These are phyloP conservation scores for Chrysanthemum seticuspe DNA, from an alignment of 129 eudicot genomes.

Conservation along the genomic window DNA sequence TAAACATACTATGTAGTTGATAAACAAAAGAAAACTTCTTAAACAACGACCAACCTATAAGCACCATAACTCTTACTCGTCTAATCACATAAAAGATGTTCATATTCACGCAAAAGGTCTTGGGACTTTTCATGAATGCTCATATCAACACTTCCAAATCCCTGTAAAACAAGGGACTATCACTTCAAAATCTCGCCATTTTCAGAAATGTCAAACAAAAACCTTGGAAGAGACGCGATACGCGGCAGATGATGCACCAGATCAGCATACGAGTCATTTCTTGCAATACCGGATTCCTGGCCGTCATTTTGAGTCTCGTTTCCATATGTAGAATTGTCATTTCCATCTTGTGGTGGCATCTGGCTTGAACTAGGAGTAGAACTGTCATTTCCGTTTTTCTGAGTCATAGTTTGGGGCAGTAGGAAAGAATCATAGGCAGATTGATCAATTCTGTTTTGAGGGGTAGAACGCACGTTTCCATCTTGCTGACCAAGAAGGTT, in stretches of 20 bases:
- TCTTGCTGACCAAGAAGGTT: slow-evolving; percentile 49
- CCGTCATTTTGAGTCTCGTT: not conserved
- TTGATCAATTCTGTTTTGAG: slow-evolving; percentile 10
- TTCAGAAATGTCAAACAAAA: slow-evolving; percentile 42
- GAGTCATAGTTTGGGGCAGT: slow-evolving; percentile 9
- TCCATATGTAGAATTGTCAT: slow-evolving; percentile 14
- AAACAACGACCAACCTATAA: slow-evolving; percentile 7
- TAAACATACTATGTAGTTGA: slow-evolving; percentile 20
- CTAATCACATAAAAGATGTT: not conserved
- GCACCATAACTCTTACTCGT: slow-evolving; percentile 13
- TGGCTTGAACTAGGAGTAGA: slow-evolving; percentile 26
- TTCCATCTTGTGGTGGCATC: slow-evolving; percentile 25
- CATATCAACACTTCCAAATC: slow-evolving; percentile 38
- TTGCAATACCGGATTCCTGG: slow-evolving; percentile 35
- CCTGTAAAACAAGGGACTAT: slow-evolving; percentile 4
- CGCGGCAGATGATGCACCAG: slow-evolving; percentile 65
- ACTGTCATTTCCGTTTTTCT: slow-evolving; percentile 3
- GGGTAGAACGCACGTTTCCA: slow-evolving; percentile 19
- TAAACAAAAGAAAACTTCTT: slow-evolving; percentile 19
- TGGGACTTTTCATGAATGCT: slow-evolving; percentile 39
- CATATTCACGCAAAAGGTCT: slow-evolving; percentile 7
- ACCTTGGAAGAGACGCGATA: slow-evolving; percentile 60
- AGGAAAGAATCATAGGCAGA: slow-evolving; percentile 16
- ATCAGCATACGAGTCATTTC: slow-evolving; percentile 66
- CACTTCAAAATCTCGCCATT: slow-evolving; percentile 42